phyloP scores from a whole-genome alignment of 768 basidiomycete genomes.

The Chalciporus pseudorubinellus region DNA sequence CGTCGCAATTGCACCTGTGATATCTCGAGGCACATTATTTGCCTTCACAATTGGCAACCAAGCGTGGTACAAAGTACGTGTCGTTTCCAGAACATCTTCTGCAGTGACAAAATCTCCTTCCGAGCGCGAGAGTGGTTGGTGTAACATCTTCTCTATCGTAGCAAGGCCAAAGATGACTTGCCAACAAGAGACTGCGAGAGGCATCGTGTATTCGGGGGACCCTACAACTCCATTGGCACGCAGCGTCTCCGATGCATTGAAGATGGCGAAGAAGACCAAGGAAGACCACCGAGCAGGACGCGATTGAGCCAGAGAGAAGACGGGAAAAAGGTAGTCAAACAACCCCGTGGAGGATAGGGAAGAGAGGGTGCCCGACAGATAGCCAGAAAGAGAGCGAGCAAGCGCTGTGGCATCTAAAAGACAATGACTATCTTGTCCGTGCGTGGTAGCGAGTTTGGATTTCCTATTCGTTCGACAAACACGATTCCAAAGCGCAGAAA shows the following conservation, averaged over 20 bases:
- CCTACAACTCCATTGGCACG: not conserved
- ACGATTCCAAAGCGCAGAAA: constrained; percentile 38
- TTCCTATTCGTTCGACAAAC: constrained; percentile 8
- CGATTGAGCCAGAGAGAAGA: constrained; percentile 32
- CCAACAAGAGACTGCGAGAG: constrained; percentile 33
- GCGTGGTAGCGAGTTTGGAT: too few species aligned
- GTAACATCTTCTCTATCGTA: constrained; percentile 33
- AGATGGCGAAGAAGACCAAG: constrained; percentile 38
- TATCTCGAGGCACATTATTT: constrained; percentile 32
- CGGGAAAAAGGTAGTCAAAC: constrained; percentile 7
- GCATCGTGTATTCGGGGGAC: not conserved
- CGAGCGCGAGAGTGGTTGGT: not conserved
- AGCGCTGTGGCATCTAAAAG: constrained; percentile 8
- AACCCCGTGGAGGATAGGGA: not conserved
- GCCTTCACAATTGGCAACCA: constrained; percentile 35
- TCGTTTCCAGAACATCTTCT: constrained; percentile 23
- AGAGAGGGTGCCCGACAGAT: constrained; percentile 7
- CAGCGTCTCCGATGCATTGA: constrained; percentile 9
- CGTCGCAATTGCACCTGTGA: constrained; percentile 32
- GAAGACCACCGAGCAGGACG: constrained; percentile 42
- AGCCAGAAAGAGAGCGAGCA: constrained; percentile 14
- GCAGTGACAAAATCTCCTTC: not conserved
- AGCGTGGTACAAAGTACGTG: constrained; percentile 38
- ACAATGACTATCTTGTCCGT: not conserved
- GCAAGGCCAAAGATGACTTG: constrained; percentile 41